A percentile compares a stretch with the other conserved stretches of the same genome.
Conservation (phyloP, 306 rosid genomes). For the Gillenia trifoliata region DNA sequence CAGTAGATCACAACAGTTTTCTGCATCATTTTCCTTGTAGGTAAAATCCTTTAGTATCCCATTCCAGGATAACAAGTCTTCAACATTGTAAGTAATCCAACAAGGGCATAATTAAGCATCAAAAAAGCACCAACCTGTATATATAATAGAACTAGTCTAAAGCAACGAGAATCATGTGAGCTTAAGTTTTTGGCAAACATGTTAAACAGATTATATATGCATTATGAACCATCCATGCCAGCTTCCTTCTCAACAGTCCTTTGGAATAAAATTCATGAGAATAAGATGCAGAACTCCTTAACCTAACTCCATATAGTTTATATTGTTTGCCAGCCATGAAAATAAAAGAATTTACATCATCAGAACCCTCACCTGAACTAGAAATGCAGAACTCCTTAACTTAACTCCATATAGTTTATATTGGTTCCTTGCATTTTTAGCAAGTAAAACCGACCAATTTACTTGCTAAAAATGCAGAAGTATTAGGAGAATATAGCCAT, state of each 20-base stretch:
- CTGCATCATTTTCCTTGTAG: not conserved
- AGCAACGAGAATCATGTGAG: not conserved
- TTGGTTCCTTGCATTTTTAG: no score
- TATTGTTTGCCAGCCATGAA: not conserved
- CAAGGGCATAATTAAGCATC: not conserved
- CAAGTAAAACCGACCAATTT: no score
- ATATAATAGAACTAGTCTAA: not conserved
- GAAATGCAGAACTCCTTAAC: conserved; percentile 70
- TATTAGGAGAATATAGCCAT: no score
- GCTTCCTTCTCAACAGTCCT: not conserved
- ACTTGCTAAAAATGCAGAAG: no score
- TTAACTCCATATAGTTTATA: no score
- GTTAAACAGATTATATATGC: not conserved
- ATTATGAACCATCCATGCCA: not conserved
- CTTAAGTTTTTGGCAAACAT: not conserved
- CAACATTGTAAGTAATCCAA: not conserved
- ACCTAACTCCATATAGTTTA: not conserved
- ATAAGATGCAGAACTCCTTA: no score
- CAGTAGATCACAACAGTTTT: not conserved
- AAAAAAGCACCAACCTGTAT: not conserved
- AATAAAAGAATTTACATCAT: not conserved
- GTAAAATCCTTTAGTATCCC: not conserved
- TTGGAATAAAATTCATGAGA: not conserved
- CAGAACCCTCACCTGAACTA: conserved; percentile 57
- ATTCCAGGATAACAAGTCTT: not conserved